phyloP scores from a whole-genome alignment of 441 rosid genomes.

The Flueggea neowawraea region DNA sequence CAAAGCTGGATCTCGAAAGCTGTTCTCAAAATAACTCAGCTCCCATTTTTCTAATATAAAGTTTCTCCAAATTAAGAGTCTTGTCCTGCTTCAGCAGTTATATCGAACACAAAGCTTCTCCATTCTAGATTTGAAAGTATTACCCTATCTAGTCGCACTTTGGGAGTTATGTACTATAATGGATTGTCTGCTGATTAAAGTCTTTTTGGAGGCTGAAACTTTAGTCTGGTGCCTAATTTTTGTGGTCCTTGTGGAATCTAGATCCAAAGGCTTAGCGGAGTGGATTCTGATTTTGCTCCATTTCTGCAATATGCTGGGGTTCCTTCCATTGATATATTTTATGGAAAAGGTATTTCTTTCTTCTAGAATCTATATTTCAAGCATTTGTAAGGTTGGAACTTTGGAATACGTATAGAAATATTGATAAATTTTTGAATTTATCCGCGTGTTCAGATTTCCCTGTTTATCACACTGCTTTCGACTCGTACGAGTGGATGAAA shows the following conservation, averaged over 20 bases:
- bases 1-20: too few species aligned
- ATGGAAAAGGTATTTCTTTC: constrained; percentile 63
- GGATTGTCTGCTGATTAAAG: background rate
- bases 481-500: constrained; percentile 79
- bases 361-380: background rate
- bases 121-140: too few species aligned
- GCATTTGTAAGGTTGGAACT: background rate
- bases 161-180: too few species aligned
- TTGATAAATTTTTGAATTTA: constrained; percentile 8
- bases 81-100: too few species aligned
- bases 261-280: constrained; percentile 83
- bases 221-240: background rate
- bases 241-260: constrained; percentile 28
- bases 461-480: constrained; percentile 91
- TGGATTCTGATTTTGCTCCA: constrained; percentile 89
- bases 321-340: constrained; percentile 83
- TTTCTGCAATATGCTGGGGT: constrained; percentile 92
- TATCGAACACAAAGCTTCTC: too few species aligned
- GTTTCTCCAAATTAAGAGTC: too few species aligned
- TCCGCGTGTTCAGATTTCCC: constrained; percentile 61
- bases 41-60: too few species aligned
- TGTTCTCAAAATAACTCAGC: too few species aligned
- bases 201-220: background rate
- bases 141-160: too few species aligned
- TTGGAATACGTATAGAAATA: background rate